Evolutionary conservation across 495 filamentous ascomycete species (phyloP).

Genomic region (Penicillium alfredii): DNA sequence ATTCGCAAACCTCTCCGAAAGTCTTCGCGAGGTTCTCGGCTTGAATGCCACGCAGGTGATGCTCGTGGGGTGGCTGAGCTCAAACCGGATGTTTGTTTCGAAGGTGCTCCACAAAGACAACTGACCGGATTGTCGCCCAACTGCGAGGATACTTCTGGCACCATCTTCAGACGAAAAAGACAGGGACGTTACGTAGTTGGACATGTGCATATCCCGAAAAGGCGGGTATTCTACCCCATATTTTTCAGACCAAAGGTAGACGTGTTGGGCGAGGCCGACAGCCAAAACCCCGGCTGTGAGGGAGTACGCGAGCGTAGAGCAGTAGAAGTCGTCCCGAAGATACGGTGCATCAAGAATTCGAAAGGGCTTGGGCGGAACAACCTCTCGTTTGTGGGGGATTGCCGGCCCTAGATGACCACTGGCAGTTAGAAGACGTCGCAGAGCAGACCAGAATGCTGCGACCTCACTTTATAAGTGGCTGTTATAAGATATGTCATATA

Average conservation of each 20-base stretch:
- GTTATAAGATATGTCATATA: constrained; percentile 5
- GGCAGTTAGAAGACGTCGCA: constrained; percentile 8
- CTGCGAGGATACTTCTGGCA: constrained; percentile 72
- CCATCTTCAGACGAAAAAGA: constrained; percentile 82
- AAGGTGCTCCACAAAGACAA: constrained; percentile 56
- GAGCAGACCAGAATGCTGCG: background rate
- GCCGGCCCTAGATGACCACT: constrained; percentile 19
- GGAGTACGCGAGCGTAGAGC: constrained; percentile 84
- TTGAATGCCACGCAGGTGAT: constrained; percentile 75
- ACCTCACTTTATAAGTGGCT: constrained; percentile 3
- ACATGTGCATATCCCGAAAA: constrained; percentile 32
- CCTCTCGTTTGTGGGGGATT: constrained; percentile 9
- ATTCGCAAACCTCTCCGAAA: constrained; percentile 32
- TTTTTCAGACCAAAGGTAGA: constrained; percentile 87
- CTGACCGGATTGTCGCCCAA: constrained; percentile 68
- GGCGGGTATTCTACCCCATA: constrained; percentile 47
- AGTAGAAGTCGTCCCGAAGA: constrained; percentile 92
- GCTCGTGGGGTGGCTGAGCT: constrained; percentile 59
- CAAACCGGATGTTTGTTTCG: constrained; percentile 62
- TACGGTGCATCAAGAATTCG: constrained; percentile 85
- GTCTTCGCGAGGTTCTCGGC: constrained; percentile 37
- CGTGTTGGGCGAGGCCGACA: constrained; percentile 71
- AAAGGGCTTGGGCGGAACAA: constrained; percentile 67
- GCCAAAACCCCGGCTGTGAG: constrained; percentile 66
- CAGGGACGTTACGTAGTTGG: constrained; percentile 70